Base-by-base conservation (phyloP, 495 filamentous ascomycete species). In the Penicillium mononematosum region DNA sequence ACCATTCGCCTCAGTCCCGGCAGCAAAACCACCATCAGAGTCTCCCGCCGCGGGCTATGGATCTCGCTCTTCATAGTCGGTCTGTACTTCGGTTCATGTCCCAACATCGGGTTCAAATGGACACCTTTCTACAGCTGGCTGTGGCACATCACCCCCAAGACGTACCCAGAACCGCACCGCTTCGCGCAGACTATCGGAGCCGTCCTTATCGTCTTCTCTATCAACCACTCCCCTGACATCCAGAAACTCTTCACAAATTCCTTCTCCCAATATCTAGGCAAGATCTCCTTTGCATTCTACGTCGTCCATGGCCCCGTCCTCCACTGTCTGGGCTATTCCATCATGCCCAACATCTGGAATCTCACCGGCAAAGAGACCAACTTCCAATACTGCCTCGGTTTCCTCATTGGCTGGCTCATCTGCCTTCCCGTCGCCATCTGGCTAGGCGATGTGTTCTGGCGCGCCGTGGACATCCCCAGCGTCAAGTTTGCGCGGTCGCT, bases 271-370 rank as follows among this genome's bases (percentile, higher is more conserved):
- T 88, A 88, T 61, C 75, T 84, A 14, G 85, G 84, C 39, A 77
- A 80, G 24, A 77, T 88, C 44, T 86, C 83, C 0, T 88, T 78
- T 60, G 75, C 82, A 11, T 80, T 88, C 17, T 88, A 88, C 53
- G 76, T 88, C 42, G 80, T 87, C 16, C 85, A 88, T 58, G 83
- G 83, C 5, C 82, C 82, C 3, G 77, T 85, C 19, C 71, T 85
- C 2, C 75, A 75, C 49, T 71, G 76, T 0, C 70, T 81, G 49
- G 78, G 80, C 34, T 78, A 76, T 50, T 62, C 68, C 0, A 63
- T 85, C 47, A 72, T 85, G 68, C 71, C 74, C 31, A 78, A 74
- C 31, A 77, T 85, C 56, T 83, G 82, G 76, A 67, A 67, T 4
- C 45, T 82, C n/a, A 75, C 78, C 0, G 85, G 82, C 42, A 74